Base-by-base conservation (phyloP, 768 basidiomycete species). In the Calvatia gigantea region DNA sequence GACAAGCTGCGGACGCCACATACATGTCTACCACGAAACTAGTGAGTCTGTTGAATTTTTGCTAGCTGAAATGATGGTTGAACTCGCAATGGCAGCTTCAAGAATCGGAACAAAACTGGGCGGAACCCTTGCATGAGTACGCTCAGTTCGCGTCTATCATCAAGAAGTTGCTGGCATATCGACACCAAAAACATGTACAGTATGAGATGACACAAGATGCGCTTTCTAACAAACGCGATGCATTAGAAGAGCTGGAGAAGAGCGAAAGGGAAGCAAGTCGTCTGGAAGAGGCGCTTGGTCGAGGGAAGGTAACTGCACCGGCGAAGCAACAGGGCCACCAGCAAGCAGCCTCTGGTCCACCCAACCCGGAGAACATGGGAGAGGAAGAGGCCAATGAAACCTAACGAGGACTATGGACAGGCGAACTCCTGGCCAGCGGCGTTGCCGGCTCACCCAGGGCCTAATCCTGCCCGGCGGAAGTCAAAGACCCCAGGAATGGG, bases 181-280 rank as follows among this genome's bases (percentile, higher is more conserved):
- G 97, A 39, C 96, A 98, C 67, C 94, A 95, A 73, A 98, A 98
- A 72, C 94, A 99, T 60, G 89, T 94, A 6, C 97, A 99, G 68
- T 95, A 88, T 65, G 97, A 99, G 72, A 90, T 97, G 82, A 96
- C 97, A 3, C 91, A 96, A 69, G 95, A 98, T 67, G 77, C 79
- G 23, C 76, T 99, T 11, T 94, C 94, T 61, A 74, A 75, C 12
- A 96, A 93, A 70, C 85, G 86, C 54, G 91, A 91, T 63, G 79
- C 85, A 61, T 74, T 99, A 51, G 92, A 88, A 51, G 91, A 95
- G 42, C 78, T 97, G 19, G 97, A 98, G 71, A 91, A 87, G 72
- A 94, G 88, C 56, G 97, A 99, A 70, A 76, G 79, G 35, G 97
- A 98, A 69, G 94, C 97, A 6, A 82, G 83, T 54, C 78, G 97